phyloP scores from a whole-genome alignment of 2,329 filamentous ascomycete species.

The Trichoderma arundinaceum region DNA sequence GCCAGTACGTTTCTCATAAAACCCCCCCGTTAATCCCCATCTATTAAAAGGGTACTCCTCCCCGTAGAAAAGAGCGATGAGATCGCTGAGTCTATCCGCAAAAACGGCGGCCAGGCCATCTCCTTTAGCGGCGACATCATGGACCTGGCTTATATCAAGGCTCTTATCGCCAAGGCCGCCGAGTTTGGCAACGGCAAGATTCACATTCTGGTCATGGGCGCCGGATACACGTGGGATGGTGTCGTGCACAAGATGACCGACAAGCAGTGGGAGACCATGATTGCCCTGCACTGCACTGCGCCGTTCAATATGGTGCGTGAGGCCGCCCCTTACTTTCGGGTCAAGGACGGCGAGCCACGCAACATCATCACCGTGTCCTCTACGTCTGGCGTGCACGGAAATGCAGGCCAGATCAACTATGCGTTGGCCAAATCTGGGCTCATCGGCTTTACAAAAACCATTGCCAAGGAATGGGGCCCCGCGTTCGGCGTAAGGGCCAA shows the following conservation, averaged over 20 bases:
- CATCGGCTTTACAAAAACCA: constrained; percentile 82
- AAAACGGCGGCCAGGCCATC: constrained; percentile 68
- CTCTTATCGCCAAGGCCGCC: constrained; percentile 75
- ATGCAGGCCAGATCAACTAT: constrained; percentile 92
- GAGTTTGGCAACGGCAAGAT: constrained; percentile 87
- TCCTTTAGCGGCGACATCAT: constrained; percentile 79
- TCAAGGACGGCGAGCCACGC: constrained; percentile 79
- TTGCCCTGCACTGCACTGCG: constrained; percentile 81
- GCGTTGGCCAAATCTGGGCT: constrained; percentile 84
- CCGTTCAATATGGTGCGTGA: constrained; percentile 83
- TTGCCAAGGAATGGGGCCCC: constrained; percentile 91
- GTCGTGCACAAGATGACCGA: constrained; percentile 92
- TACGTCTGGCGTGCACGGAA: constrained; percentile 82
- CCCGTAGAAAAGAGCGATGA: constrained; percentile 67
- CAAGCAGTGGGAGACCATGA: constrained; percentile 89
- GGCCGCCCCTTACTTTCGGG: constrained; percentile 84
- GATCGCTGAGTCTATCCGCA: constrained; percentile 73
- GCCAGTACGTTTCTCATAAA: constrained; percentile 53
- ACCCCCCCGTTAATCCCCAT: neutral
- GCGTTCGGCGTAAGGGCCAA: constrained; percentile 82
- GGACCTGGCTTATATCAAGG: constrained; percentile 70
- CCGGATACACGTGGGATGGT: constrained; percentile 90
- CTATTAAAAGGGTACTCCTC: neutral
- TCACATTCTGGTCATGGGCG: constrained; percentile 90
- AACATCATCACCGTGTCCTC: constrained; percentile 84